These are phyloP conservation scores for Lactarius quietus DNA, from an alignment of 768 basidiomycete species.

Conservation along the genomic window DNA sequence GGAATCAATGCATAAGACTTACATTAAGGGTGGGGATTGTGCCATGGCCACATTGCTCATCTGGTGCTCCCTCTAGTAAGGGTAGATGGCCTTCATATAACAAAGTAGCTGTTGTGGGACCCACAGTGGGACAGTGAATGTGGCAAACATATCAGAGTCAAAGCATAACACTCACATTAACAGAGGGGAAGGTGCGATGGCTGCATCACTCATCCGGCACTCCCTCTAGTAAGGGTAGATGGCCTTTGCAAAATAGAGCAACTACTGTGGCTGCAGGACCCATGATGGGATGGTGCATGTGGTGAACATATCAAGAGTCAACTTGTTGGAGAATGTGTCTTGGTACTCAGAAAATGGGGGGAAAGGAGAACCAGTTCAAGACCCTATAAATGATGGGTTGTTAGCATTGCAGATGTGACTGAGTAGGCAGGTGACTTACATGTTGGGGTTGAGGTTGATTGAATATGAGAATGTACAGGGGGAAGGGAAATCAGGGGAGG, in stretches of 20 bases:
- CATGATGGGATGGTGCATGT: constrained; percentile 62
- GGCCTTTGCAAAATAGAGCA: constrained; percentile 63
- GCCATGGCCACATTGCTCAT: constrained; percentile 74
- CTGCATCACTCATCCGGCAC: constrained; percentile 75
- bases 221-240: constrained; percentile 91
- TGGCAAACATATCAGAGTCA: no score
- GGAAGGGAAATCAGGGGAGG: no score
- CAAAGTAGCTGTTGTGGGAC: constrained; percentile 63
- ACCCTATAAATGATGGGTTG: constrained; percentile 39
- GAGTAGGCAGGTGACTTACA: no score
- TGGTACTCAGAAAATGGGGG: constrained; percentile 73
- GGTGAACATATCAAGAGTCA: constrained; percentile 64
- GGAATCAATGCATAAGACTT: constrained; percentile 40
- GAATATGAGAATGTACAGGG: no score
- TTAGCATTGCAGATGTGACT: constrained; percentile 8
- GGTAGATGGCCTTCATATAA: constrained; percentile 71
- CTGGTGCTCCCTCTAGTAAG: constrained; percentile 87
- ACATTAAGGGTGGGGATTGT: constrained; percentile 91
- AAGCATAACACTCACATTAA: constrained; percentile 66
- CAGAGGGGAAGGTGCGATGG: constrained; percentile 76
- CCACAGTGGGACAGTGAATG: no score
- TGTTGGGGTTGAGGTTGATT: no score
- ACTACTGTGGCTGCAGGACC: constrained; percentile 57
- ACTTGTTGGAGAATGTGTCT: constrained; percentile 56
- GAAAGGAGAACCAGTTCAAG: constrained; percentile 62